Base-by-base conservation (phyloP, 208 protist species). In the Trypanosoma cruzi region DNA sequence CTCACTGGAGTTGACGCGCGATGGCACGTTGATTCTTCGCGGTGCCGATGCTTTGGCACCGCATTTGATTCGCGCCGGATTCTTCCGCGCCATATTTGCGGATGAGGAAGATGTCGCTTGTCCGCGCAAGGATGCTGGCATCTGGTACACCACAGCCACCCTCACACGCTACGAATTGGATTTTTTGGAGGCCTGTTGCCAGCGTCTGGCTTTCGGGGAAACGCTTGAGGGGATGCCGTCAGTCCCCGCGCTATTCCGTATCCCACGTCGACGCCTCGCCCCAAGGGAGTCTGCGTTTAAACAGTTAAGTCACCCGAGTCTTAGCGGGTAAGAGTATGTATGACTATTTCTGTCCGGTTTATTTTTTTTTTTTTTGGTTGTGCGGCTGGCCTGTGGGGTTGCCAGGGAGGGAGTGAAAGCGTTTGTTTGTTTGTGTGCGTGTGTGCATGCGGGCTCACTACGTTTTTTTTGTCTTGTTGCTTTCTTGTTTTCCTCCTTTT, bases 131-230 rank as follows among this genome's bases (percentile, higher is more conserved):
- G 75, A 62, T 36, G 49, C 49, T 8, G 86, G 86, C 22, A 64
- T 96, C 40, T 96, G 91, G 89, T 71, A 75, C 28, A 91, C 81
- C 6, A 86, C 79, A 0, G 61, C 69, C 42, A 63, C 79, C 22
- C 82, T 94, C 26, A 82, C 79, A 4, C 73, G 88, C 36, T 83
- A 91, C 29, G 88, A 96, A 60, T 64, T 96, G 18, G 91, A 96
- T 73, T 96, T 96, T 62, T 52, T 96, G 16, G 88, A 93, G 68
- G 91, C 89, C 14, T 94, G 88, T 68, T 96, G 91, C 70, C 62
- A 83, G 28, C 84, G 91, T 26, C 67, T 96, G 5, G 86, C 89
- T 0, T 52, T 67, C 28, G 84, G 85, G 1, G 84, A 80, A 66
- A 44, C 74, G 14, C 68, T 92, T 31, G 81, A 82, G 11, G 75